phyloP scores from a whole-genome alignment of 2,329 filamentous ascomycete genomes.

The Monosporascus sp. region DNA sequence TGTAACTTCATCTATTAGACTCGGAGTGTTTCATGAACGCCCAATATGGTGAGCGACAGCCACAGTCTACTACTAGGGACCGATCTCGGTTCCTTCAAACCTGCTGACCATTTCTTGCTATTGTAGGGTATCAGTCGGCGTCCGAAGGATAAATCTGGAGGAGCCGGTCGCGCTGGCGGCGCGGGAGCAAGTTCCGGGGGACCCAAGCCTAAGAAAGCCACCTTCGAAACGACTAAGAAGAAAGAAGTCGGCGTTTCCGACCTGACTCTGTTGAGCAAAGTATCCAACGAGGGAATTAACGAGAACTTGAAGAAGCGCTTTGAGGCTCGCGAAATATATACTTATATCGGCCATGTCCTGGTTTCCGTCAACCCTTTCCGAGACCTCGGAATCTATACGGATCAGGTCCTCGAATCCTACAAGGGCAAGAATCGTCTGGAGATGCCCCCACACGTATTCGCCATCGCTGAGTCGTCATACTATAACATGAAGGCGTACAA shows the following conservation, averaged over 20 bases:
- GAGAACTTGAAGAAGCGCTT: slow-evolving; percentile 98
- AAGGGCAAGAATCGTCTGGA: slow-evolving; percentile 95
- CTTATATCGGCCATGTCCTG: slow-evolving; percentile 98
- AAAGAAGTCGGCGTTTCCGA: slow-evolving; percentile 99
- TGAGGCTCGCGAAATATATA: slow-evolving; percentile 97
- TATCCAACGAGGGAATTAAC: slow-evolving; percentile 98
- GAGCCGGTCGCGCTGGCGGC: slow-evolving; percentile 34
- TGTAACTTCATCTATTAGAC: no score
- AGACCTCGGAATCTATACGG: slow-evolving; percentile 96
- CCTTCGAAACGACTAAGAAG: slow-evolving; percentile 95
- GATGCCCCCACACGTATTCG: slow-evolving; percentile 92
- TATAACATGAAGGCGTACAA: slow-evolving; percentile 99
- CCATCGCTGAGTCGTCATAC: slow-evolving; percentile 91
- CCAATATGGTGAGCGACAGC: no score
- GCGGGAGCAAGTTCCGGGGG: slow-evolving; percentile 29
- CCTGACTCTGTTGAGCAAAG: slow-evolving; percentile 94
- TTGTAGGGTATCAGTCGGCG: slow-evolving; percentile 44
- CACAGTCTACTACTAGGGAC: no score
- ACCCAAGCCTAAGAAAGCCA: slow-evolving; percentile 85
- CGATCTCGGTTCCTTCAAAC: no score
- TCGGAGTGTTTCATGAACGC: no score
- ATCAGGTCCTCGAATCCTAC: slow-evolving; percentile 87
- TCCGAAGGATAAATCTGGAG: slow-evolving; percentile 41
- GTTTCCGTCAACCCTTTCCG: slow-evolving; percentile 98
- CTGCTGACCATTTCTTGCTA: not conserved